Conservation (phyloP, 208 protist genomes). For the Leishmania lainsoni region DNA sequence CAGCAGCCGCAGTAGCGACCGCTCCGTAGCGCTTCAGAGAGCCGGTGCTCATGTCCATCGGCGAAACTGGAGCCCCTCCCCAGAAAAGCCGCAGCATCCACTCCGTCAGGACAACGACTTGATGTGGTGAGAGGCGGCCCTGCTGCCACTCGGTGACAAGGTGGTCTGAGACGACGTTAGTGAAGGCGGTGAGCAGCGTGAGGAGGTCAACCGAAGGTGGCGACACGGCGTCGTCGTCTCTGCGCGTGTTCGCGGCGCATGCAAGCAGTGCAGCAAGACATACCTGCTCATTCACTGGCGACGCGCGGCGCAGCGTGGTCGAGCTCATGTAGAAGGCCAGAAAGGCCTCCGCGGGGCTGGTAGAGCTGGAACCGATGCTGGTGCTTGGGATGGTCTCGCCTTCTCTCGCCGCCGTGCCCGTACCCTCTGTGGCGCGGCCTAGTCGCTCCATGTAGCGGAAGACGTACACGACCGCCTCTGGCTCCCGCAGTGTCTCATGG, state of each 20-base stretch:
- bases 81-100: constrained; percentile 16
- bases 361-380: background rate
- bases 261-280: constrained; percentile 28
- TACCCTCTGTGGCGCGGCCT: constrained; percentile 4
- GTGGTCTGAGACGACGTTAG: constrained; percentile 13
- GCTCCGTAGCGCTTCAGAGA: constrained; percentile 4
- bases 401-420: background rate
- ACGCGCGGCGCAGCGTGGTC: constrained; percentile 13
- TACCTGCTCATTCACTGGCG: constrained; percentile 22
- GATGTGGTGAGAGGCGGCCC: background rate
- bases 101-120: constrained; percentile 8
- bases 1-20: background rate
- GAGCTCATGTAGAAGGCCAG: constrained; percentile 28
- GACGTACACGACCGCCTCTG: constrained; percentile 25
- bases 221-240: background rate
- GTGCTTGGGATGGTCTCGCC: background rate
- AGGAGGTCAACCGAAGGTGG: constrained; percentile 10
- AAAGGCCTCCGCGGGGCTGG: constrained; percentile 15
- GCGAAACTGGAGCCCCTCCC: background rate
- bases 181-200: constrained; percentile 27
- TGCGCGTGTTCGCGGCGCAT: constrained; percentile 12
- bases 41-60: background rate
- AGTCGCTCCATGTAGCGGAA: constrained; percentile 24
- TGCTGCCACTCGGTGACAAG: constrained; percentile 26
- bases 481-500: constrained; percentile 28